These are phyloP conservation scores for Metschnikowia noctiluminum DNA, from an alignment of 805 yeast species.

Conservation along the genomic window DNA sequence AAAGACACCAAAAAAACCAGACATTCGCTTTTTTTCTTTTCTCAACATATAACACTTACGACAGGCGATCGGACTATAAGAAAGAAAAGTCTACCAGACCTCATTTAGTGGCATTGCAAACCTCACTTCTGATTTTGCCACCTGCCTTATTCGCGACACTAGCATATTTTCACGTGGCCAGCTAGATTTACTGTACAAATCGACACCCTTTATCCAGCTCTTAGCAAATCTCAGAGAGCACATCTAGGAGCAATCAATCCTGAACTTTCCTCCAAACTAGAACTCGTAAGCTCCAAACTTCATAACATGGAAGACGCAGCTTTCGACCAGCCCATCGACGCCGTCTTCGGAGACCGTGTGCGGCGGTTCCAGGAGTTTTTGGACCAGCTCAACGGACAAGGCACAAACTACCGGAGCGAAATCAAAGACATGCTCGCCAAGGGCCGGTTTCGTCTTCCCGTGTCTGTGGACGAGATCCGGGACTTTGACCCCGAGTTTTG, in stretches of 20 bases:
- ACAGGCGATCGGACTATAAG: background rate
- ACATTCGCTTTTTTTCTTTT: background rate
- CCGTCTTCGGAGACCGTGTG: constrained; percentile 73
- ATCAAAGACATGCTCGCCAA: constrained; percentile 71
- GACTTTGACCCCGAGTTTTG: constrained; percentile 79
- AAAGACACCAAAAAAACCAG: background rate
- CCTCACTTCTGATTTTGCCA: too few relatives aligned
- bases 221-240: too few relatives aligned
- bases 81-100: too few relatives aligned
- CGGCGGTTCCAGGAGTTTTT: constrained; percentile 87
- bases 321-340: constrained; percentile 38
- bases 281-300: too few relatives aligned
- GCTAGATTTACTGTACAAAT: too few relatives aligned
- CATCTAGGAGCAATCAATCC: too few relatives aligned
- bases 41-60: background rate
- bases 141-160: too few relatives aligned
- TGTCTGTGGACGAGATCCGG: constrained; percentile 83
- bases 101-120: too few relatives aligned
- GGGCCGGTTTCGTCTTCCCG: constrained; percentile 62
- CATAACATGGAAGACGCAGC: constrained; percentile 27
- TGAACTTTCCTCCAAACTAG: too few relatives aligned
- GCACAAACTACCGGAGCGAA: constrained; percentile 62
- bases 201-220: too few relatives aligned
- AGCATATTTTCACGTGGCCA: too few relatives aligned
- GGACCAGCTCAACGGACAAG: constrained; percentile 48